Evolutionary conservation across 2,329 filamentous ascomycete genomes (phyloP).

Genomic region (Periconia digitata): DNA sequence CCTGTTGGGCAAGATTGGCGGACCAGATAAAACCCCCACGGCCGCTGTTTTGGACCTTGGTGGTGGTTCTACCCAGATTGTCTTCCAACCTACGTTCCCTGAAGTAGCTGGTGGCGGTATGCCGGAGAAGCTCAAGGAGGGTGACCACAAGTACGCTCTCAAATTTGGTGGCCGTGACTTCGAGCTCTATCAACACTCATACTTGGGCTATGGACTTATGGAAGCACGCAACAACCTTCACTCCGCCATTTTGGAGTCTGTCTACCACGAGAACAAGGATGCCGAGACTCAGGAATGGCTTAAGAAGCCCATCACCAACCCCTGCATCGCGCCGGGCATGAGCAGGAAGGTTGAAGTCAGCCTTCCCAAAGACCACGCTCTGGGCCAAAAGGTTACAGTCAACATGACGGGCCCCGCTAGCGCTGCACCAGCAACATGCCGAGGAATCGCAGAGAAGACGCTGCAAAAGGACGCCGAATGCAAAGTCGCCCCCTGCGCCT

Average conservation of each 20-base stretch:
- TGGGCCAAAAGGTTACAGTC: slow-evolving; percentile 67
- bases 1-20: slow-evolving; percentile 94
- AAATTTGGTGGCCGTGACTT: slow-evolving; percentile 89
- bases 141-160: slow-evolving; percentile 94
- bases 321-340: slow-evolving; percentile 84
- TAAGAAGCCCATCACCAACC: slow-evolving; percentile 72
- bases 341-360: slow-evolving; percentile 71
- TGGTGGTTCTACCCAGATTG: slow-evolving; percentile 96
- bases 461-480: slow-evolving; percentile 84
- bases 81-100: slow-evolving; percentile 94
- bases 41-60: slow-evolving; percentile 96
- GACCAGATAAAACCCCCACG: slow-evolving; percentile 84
- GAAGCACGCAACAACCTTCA: slow-evolving; percentile 87
- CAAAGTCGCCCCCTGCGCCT: slow-evolving; percentile 87
- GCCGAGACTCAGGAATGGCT: slow-evolving; percentile 62
- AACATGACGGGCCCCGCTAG: slow-evolving; percentile 85
- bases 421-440: slow-evolving; percentile 81
- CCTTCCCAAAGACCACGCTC: slow-evolving; percentile 65
- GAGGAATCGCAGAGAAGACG: slow-evolving; percentile 85
- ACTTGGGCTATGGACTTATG: slow-evolving; percentile 96
- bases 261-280: slow-evolving; percentile 63
- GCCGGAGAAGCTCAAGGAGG: slow-evolving; percentile 80
- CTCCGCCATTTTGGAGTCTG: slow-evolving; percentile 69
- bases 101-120: slow-evolving; percentile 72
- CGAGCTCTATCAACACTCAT: slow-evolving; percentile 95